Evolutionary conservation across 1,284 basidiomycete species (phyloP), one percentile per base, ranked within the genome.

Genomic region (Rhodotorula glutinis): DNA sequence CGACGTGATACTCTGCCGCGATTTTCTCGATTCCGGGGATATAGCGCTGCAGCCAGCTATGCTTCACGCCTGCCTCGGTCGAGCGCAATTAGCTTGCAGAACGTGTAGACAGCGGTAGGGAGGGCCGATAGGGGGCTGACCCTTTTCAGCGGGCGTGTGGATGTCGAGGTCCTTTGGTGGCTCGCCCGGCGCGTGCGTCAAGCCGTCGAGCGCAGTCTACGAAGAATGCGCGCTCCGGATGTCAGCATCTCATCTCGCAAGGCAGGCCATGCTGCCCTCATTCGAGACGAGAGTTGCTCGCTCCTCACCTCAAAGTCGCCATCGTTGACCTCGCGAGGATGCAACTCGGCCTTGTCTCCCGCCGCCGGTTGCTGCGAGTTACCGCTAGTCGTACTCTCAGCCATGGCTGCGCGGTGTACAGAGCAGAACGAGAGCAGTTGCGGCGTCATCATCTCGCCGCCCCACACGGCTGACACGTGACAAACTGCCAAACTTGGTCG

Each of bases 1-100:
- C 74, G 23, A 74, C 44, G 23, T 73, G 62, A 11, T 67, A 55
- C 10, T 43, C 40, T 17, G 63, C 65, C 2, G 68, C 68, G 25
- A 70, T 41, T 25, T 38, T 54, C 55, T 65, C 66, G 40, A 68
- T 56, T 4, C 66, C 62, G 14, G 66, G 66, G 1, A 68, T 29
- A 38, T 58, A 40, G 23, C n/a, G 27, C 23, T 62, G 53, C 27
- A 68, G 57, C 66, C 66, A 68, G 2, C 16, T 1, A 41, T 67
- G 66, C 14, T 61, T 56, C 10, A 63, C 52, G 25, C 59, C 66
- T 53, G 14, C 4, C 1, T 27, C 25, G n/a, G 47, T 49, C 47
- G 3, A 1, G 43, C 43, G 47, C 4, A 25, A n/a, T 27, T 27
- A 14, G 47, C 47, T 27, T 27, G 40, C 23, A 17, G 40, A n/a